A percentile compares a stretch with the other conserved stretches of the same genome.
phyloP scores from a whole-genome alignment of 345 rosid genomes.

The Bretschneidera sinensis region DNA sequence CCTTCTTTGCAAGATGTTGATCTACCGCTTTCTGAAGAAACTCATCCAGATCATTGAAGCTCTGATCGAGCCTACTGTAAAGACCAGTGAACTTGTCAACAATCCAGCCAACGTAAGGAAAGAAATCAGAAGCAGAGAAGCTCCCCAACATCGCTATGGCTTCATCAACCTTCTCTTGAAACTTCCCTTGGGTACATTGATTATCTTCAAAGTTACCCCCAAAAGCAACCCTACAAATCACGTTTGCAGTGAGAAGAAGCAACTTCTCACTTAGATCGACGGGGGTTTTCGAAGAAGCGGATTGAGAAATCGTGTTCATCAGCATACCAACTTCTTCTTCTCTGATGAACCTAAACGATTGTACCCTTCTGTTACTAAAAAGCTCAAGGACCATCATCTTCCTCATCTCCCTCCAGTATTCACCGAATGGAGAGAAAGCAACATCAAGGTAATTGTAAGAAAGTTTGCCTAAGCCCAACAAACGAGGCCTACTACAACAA shows the following conservation, averaged over 20 bases:
- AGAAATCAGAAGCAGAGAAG: too few relatives aligned
- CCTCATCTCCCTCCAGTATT: too few relatives aligned
- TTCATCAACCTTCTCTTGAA: conserved; percentile 27
- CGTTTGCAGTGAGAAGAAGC: conserved; percentile 16
- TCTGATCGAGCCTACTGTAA: conserved; percentile 24
- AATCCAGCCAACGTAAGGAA: too few relatives aligned
- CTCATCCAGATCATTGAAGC: conserved; percentile 26
- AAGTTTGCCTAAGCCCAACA: too few relatives aligned
- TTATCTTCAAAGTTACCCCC: conserved; percentile 34
- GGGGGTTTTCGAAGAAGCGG: conserved; percentile 5
- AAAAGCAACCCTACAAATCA: conserved; percentile 37
- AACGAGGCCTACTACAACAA: conserved; percentile 47
- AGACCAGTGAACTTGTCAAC: conserved; percentile 38
- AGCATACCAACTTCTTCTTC: conserved; percentile 38
- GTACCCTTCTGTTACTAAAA: conserved; percentile 22
- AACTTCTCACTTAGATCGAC: conserved; percentile 27
- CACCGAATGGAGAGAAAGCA: too few relatives aligned
- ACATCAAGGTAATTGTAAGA: too few relatives aligned
- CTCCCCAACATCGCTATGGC: conserved; percentile 23
- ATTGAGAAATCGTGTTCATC: conserved; percentile 21
- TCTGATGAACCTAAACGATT: conserved; percentile 26
- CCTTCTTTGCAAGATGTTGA: too few relatives aligned
- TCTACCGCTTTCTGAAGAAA: conserved; percentile 38
- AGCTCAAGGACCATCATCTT: too few relatives aligned
- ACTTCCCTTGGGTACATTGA: conserved; percentile 15